phyloP scores from a whole-genome alignment of 2,329 filamentous ascomycete species.

The Lecanicillium sp. region DNA sequence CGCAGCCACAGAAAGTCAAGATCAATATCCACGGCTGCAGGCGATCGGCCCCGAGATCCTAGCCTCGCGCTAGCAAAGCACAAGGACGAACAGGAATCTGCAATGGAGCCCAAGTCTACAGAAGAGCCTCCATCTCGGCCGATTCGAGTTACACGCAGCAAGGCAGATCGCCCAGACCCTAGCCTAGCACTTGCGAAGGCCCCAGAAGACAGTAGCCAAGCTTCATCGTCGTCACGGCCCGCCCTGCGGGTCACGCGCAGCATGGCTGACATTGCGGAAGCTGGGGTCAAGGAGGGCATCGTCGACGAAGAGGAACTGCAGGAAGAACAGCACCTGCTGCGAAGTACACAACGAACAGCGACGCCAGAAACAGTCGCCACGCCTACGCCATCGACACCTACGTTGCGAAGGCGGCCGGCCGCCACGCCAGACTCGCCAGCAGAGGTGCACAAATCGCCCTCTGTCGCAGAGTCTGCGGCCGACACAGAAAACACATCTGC shows the following conservation, averaged over 20 bases:
- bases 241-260: slow-evolving; percentile 20
- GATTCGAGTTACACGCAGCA: slow-evolving; percentile 20
- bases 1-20: slow-evolving; percentile 4
- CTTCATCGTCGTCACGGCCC: slow-evolving; percentile 4
- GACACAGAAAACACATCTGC: slow-evolving; percentile 14
- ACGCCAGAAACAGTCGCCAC: slow-evolving; percentile 4
- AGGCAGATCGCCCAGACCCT: slow-evolving; percentile 16
- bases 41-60: slow-evolving; percentile 14
- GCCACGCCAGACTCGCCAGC: slow-evolving; percentile 14
- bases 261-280: slow-evolving; percentile 9
- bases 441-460: slow-evolving; percentile 18
- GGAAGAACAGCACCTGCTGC: background rate
- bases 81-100: slow-evolving; percentile 3
- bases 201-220: background rate
- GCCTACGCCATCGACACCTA: slow-evolving; percentile 7
- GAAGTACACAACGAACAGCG: slow-evolving; percentile 2
- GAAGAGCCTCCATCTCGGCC: slow-evolving; percentile 12
- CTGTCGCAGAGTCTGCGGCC: slow-evolving; percentile 17
- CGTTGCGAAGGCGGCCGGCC: slow-evolving; percentile 13
- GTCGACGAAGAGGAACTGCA: slow-evolving; percentile 21
- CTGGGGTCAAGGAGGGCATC: slow-evolving; percentile 2
- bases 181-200: slow-evolving; percentile 18
- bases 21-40: slow-evolving; percentile 1
- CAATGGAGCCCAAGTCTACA: slow-evolving; percentile 6
- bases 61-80: slow-evolving; percentile 17